Percentiles rank a stretch among this genome's conserved stretches.
Evolutionary conservation across 2,329 filamentous ascomycete genomes (phyloP).

Genomic region (Arthrinium phaeospermum): DNA sequence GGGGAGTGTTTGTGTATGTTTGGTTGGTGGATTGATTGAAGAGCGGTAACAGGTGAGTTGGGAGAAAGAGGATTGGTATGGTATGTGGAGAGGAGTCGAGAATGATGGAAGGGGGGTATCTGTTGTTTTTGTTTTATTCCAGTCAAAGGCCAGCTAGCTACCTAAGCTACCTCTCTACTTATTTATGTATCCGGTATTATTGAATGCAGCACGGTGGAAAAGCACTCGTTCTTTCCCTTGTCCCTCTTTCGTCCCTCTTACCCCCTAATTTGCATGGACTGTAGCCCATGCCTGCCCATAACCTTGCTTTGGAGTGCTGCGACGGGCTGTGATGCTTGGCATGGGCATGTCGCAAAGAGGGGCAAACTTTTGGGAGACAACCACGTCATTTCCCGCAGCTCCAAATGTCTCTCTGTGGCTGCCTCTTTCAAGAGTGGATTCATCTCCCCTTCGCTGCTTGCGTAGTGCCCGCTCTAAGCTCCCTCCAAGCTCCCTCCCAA

Average conservation of each 20-base stretch:
- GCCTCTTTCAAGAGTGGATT: not conserved
- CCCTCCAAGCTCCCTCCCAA: too few species aligned
- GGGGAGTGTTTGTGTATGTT: not conserved
- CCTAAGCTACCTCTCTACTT: not conserved
- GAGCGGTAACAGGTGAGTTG: not conserved
- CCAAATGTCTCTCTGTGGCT: not conserved
- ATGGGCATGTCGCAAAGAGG: constrained; percentile 3
- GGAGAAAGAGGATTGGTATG: not conserved
- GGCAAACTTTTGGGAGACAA: constrained; percentile 11
- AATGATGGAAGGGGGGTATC: not conserved
- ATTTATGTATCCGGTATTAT: not conserved
- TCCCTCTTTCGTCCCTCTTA: not conserved
- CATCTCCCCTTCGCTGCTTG: not conserved
- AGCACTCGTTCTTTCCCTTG: not conserved
- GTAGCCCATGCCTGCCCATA: not conserved
- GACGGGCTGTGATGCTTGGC: constrained; percentile 11
- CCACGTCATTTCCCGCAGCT: constrained; percentile 6
- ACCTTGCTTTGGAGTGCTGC: not conserved
- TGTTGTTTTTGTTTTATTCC: not conserved
- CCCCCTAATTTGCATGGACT: not conserved
- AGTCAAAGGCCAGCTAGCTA: not conserved
- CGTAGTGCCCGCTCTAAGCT: not conserved
- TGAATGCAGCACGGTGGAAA: not conserved
- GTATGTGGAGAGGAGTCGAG: not conserved
- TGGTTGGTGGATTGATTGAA: not conserved